Evolutionary conservation across 345 rosid genomes (phyloP).

Genomic region (Murraya koenigii): DNA sequence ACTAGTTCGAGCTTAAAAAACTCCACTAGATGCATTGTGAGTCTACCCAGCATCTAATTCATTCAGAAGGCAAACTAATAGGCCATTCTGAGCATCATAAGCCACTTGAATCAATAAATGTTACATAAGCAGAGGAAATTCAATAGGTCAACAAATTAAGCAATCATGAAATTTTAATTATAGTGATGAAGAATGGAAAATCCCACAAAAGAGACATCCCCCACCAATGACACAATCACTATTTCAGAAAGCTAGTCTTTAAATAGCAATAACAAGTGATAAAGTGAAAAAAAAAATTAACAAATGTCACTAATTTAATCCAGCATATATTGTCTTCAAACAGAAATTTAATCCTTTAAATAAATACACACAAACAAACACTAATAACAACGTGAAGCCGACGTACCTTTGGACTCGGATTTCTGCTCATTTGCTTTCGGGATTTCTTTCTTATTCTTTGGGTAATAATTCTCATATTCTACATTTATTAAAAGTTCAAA

Average conservation of each 20-base stretch:
- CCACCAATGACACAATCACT: not conserved
- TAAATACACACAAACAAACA: not conserved
- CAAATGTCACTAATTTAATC: not conserved
- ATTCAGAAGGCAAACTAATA: not conserved
- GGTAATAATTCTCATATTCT: constrained; percentile 43
- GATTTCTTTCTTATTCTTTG: constrained; percentile 39
- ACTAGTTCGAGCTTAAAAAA: not conserved
- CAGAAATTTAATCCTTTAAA: not conserved
- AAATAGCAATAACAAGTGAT: too few relatives aligned
- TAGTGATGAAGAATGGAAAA: not conserved
- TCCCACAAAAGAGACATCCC: not conserved
- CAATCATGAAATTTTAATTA: not conserved
- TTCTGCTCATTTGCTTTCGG: constrained; percentile 31
- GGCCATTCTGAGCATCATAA: not conserved
- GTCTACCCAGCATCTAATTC: not conserved
- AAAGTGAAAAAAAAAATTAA: not conserved
- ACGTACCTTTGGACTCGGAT: constrained; percentile 33
- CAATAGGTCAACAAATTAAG: not conserved
- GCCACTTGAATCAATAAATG: not conserved
- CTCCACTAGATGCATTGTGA: not conserved
- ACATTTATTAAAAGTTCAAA: not conserved
- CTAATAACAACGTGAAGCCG: not conserved
- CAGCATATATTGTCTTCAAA: not conserved
- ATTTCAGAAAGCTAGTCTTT: not conserved
- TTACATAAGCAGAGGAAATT: not conserved